These are phyloP conservation scores for Takashimella tepidaria DNA, from an alignment of 1,284 basidiomycete genomes.

Conservation along the genomic window DNA sequence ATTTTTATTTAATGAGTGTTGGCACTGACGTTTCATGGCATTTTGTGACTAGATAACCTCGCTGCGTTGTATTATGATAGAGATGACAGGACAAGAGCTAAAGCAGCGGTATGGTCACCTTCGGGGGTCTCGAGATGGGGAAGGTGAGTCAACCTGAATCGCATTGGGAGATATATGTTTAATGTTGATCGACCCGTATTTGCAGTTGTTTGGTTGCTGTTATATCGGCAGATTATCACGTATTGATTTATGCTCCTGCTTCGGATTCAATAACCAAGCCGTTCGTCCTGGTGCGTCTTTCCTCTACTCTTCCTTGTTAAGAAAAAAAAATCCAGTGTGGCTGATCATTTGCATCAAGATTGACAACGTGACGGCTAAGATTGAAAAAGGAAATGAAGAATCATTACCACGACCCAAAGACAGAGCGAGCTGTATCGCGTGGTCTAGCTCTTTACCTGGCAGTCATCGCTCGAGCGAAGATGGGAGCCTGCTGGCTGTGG, in stretches of 20 bases:
- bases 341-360: too few species aligned
- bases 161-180: too few species aligned
- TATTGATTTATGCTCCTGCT: constrained; percentile 32
- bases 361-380: too few species aligned
- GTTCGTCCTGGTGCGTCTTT: constrained; percentile 31
- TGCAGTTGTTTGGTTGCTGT: constrained; percentile 33
- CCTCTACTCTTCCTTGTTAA: too few species aligned
- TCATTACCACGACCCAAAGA: too few species aligned
- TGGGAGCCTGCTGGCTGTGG: constrained; percentile 36
- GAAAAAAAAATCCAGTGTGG: too few species aligned
- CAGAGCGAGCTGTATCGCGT: background rate
- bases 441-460: background rate
- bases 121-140: constrained; percentile 32
- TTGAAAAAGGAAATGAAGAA: too few species aligned
- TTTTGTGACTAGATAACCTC: constrained; percentile 28
- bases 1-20: too few species aligned
- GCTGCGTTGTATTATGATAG: constrained; percentile 18
- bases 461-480: constrained; percentile 5
- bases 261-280: constrained; percentile 28
- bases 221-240: constrained; percentile 23
- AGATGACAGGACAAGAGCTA: constrained; percentile 19
- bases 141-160: constrained; percentile 19
- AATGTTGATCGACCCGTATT: too few species aligned
- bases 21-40: background rate
- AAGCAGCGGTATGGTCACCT: constrained; percentile 36